Base-by-base conservation (phyloP, 352 stramenopile species). In the Phytophthora colocasiae region DNA sequence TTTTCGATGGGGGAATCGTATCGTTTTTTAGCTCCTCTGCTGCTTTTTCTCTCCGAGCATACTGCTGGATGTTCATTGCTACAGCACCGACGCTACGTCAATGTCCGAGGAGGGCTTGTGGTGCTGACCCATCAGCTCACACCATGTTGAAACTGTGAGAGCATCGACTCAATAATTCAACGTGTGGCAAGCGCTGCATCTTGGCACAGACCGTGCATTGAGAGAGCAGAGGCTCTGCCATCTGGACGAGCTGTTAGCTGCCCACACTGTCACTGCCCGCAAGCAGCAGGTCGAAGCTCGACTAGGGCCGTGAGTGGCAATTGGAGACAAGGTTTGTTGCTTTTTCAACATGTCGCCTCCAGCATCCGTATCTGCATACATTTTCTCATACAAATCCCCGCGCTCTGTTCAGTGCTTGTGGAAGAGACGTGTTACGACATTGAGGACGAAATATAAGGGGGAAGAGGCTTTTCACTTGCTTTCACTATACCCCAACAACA, bases 351-450 rank as follows among this genome's bases (percentile, higher is more conserved):
- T 65, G 58, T 73, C 64, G 43, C 57, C 63, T 44, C 5, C 11
- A 14, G 44, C 49, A 27, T 63, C 58, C 51, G 58, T 64, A 68
- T 73, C 54, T 58, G 50, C 32, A 58, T 66, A 38, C 58, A 46
- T 66, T 77, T 71, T 74, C 64, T 40, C 64, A 74, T 67, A 77
- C 70, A 53, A 74, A 69, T 75, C 56, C 44, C 44, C 8, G 19
- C 22, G 40, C 52, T 63, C 48, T 52, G 48, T 68, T 72, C 53
- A 58, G 55, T 17, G 38, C 40, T 31, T 26, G 66, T 67, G 68
- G 72, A 77, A 76, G 55, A 80, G 72, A 64, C 68, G 55, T 54
- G 57, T 74, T 66, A 77, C 66, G 60, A 69, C 59, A 64, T 45
- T 75, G 69, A 76, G 69, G 69, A 77, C 49, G 63, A 45, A 58